Evolutionary conservation across 129 eudicot genomes (phyloP).

Genomic region (Chrysanthemum lavandulifolium): DNA sequence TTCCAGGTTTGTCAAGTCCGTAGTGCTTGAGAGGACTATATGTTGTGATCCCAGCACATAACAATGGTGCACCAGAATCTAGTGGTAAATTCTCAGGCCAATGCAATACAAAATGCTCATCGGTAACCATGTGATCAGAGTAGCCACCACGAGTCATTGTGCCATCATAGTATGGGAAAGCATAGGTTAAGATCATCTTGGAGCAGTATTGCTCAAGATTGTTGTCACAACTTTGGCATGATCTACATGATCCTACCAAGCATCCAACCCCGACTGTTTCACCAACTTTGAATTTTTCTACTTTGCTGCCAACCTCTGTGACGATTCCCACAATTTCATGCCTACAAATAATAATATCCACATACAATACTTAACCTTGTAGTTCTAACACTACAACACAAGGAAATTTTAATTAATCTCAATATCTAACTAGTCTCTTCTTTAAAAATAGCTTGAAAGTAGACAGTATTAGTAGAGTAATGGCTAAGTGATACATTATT

Average conservation of each 20-base stretch:
- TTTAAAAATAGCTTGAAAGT: too few relatives aligned
- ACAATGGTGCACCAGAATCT: slow-evolving; percentile 37
- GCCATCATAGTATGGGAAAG: slow-evolving; percentile 26
- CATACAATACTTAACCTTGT: neutral
- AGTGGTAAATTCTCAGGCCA: slow-evolving; percentile 38
- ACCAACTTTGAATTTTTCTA: slow-evolving; percentile 39
- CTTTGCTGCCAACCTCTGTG: slow-evolving; percentile 48
- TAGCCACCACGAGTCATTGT: slow-evolving; percentile 37
- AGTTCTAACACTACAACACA: neutral
- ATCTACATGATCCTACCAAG: slow-evolving; percentile 36
- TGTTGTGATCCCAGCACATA: slow-evolving; percentile 45
- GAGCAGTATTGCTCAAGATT: slow-evolving; percentile 48
- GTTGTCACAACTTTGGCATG: slow-evolving; percentile 33
- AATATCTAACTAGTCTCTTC: neutral
- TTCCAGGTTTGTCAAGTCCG: slow-evolving; percentile 41
- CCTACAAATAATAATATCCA: slow-evolving; percentile 16
- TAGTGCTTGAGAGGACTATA: slow-evolving; percentile 39
- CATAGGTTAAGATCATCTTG: slow-evolving; percentile 19
- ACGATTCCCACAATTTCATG: slow-evolving; percentile 53
- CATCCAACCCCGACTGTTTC: slow-evolving; percentile 51
- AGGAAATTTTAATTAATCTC: neutral
- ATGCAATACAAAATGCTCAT: slow-evolving; percentile 40
- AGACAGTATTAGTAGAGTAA: too few relatives aligned
- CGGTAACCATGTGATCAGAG: slow-evolving; percentile 39
- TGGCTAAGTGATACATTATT: neutral